Evolutionary conservation across 805 yeast genomes (phyloP), one percentile per base, ranked within the genome.

Genomic region (Novakomyces olei): DNA sequence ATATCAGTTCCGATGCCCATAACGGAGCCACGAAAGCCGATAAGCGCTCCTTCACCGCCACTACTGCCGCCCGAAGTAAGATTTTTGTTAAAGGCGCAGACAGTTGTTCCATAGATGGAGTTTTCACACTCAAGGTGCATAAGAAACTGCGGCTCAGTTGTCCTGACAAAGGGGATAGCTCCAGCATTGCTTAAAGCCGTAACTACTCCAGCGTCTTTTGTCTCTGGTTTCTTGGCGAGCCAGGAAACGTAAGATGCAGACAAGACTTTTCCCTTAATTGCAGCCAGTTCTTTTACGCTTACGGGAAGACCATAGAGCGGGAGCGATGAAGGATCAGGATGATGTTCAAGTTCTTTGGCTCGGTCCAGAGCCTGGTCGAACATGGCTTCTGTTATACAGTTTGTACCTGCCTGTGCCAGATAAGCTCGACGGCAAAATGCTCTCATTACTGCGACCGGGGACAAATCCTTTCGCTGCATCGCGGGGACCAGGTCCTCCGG

Each of bases 41-140:
- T 64, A 38, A 67, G 47, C 0, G 75, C 69, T 39, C 78, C 76
- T 48, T 72, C 80, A 38, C 80, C 80, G 26, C 75, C 72, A 3
- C 76, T 67, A 1, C 75, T 67, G n/a, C 80, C 80, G 39, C 80
- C 79, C 2, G 74, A 60, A 14, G 74, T 63, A 37, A 70, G 54
- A 17, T 59, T 50, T 25, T 69, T 54, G 41, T 72, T 72, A 49
- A 55, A 51, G 1, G 76, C 66, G 45, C 71, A 71, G 45, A 64
- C 55, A 4, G 75, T 59, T 39, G 67, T 55, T 4, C 77, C 78
- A 28, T 57, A 60, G 44, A 72, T 58, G 51, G 67, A 66, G 48
- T 70, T 69, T 44, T 57, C 54, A 16, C 75, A 64, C 47, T 69
- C 74, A 45, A 69, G 52, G 42, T 72, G 78, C 80, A 72, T 72